Base-by-base conservation (phyloP, 306 rosid genomes). In the Sesbania bispinosa region DNA sequence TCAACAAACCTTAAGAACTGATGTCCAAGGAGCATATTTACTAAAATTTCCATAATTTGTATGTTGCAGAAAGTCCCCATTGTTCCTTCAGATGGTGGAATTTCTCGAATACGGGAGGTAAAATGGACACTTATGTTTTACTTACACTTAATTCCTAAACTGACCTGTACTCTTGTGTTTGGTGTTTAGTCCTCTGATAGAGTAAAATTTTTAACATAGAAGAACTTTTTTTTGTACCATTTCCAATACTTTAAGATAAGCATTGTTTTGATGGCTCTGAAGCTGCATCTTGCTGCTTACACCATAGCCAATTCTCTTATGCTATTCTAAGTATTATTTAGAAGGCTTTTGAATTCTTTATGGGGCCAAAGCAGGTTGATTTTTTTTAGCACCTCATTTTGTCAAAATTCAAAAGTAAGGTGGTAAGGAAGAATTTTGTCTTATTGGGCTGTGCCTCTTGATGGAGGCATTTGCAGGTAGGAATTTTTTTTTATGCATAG, bases 21-120 rank as follows among this genome's bases (percentile, higher is more conserved):
- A 55, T 69, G 47, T 62, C 10, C 3, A 26, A 26, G 29, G 29
- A 33, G 39, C 39, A 23, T 67, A 16, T 45, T 62, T 35, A 16
- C 10, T 74, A 68, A 80, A 57, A 38, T 69, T 54, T 53, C 64
- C 13, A 42, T 27, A 48, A 32, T 62, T 62, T 60, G 4, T 77
- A 33, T 81, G 79, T 81, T 86, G 88, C 92, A 94, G 99, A 91
- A 79, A 87, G 88, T 80, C 10, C 93, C 92, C 6, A 89, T 94
- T 46, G 88, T 91, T 80, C 88, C 86, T 41, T 81, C 85, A 5
- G 99, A 94, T 42, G 97, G 96, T 46, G 80, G 66, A 45, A 76
- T 91, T 82, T 77, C 88, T 61, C 74, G 29, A 62, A 61, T 21
- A 52, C 85, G 96, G 24, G 77, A 91, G 99, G 99, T 91, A 85